A percentile compares a stretch with the other conserved stretches of the same genome.
phyloP scores from a whole-genome alignment of 345 rosid genomes.

The Heritiera fomes region DNA sequence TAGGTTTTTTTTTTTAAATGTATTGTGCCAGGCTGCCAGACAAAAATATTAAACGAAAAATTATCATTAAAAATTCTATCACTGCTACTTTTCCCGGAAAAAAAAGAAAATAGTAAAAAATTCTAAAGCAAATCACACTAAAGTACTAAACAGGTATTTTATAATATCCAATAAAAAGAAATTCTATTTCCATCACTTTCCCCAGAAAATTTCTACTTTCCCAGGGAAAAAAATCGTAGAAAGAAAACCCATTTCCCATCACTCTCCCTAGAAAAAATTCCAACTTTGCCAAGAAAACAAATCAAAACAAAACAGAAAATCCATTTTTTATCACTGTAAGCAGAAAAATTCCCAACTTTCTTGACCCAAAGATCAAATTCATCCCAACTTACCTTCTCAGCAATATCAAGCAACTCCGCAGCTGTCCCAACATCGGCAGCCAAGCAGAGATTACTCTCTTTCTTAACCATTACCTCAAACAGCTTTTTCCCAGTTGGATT shows the following conservation, averaged over 20 bases:
- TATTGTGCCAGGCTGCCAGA: no score
- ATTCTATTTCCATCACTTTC: not conserved
- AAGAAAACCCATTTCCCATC: not conserved
- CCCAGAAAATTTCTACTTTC: not conserved
- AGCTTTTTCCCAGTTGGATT: constrained; percentile 76
- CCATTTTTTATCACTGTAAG: not conserved
- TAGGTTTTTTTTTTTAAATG: no score
- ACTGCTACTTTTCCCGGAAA: not conserved
- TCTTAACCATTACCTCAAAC: constrained; percentile 81
- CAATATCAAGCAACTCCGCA: constrained; percentile 79
- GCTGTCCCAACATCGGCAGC: constrained; percentile 98
- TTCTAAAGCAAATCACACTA: not conserved
- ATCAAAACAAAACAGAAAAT: not conserved
- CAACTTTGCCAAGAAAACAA: not conserved
- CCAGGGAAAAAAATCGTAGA: not conserved
- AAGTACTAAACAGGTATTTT: not conserved
- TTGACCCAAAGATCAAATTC: not conserved
- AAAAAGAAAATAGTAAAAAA: not conserved
- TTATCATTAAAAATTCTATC: not conserved
- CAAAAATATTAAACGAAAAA: no score
- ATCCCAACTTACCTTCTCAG: constrained; percentile 60
- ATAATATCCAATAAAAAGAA: not conserved
- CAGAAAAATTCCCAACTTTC: not conserved
- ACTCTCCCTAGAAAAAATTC: not conserved
- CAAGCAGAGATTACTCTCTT: constrained; percentile 84